Conservation (phyloP, 148 eudicot species). For the Spergularia marina region DNA sequence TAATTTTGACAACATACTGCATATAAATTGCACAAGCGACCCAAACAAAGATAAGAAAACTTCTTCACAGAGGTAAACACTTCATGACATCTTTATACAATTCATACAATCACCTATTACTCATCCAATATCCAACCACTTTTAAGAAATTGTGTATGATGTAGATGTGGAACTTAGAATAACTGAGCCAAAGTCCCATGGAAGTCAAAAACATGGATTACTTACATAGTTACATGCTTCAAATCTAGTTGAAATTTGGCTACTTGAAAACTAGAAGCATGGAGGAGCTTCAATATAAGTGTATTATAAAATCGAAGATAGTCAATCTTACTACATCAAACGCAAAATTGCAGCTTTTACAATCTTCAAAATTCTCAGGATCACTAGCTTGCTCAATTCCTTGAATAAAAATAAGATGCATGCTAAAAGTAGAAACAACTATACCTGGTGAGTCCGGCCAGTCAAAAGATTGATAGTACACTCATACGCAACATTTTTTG, state of each 20-base stretch:
- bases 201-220: neutral
- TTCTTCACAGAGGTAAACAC: no score
- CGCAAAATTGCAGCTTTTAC: neutral
- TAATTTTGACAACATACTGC: no score
- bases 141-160: no score
- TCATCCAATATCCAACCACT: no score
- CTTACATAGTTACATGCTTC: neutral
- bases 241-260: neutral
- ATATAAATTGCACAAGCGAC: no score
- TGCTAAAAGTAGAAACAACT: neutral
- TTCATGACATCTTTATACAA: no score
- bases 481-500: constrained; percentile 73
- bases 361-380: neutral
- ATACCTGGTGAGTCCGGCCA: constrained; percentile 97
- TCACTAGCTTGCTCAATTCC: neutral
- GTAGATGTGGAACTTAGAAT: no score
- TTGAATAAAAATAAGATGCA: constrained; percentile 10
- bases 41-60: no score
- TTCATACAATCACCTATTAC: no score
- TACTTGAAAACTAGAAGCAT: neutral
- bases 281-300: neutral
- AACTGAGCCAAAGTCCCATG: no score
- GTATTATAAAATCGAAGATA: neutral
- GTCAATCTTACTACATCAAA: neutral
- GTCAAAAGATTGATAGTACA: constrained; percentile 87